Base-by-base conservation (phyloP, 2,329 filamentous ascomycete species). In the Nakataea oryzae region DNA sequence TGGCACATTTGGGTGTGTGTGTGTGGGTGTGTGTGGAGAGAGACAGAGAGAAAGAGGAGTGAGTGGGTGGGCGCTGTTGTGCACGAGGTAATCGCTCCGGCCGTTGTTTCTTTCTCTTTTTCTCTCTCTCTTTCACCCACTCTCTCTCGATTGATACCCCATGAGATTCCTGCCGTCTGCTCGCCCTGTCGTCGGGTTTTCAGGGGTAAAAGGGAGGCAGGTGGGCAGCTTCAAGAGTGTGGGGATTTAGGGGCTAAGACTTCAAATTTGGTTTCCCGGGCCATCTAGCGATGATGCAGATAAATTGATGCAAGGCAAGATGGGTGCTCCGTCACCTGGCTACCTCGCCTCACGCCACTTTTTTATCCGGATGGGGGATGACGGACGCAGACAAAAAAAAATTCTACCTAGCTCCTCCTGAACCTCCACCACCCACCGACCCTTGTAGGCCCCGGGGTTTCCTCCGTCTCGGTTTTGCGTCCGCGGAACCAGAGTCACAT, bases 1-100 rank as follows among this genome's bases (percentile, higher is more conserved):
- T 56, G n/a, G 21, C 59, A 61, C 59, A 61, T 61, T n/a, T n/a
- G n/a, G n/a, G 32, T 27, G 27, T 60, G 26, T 47, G 27, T 47
- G 32, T 28, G 7, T 58, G 29, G 24, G 5, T 28, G 3, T 56
- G 11, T 6, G 28, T 32, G 5, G 56, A n/a, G n/a, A n/a, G n/a
- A n/a, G n/a, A n/a, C n/a, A n/a, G n/a, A n/a, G n/a, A n/a, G n/a
- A n/a, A n/a, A n/a, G n/a, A n/a, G n/a, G n/a, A n/a, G n/a, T n/a
- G n/a, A n/a, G n/a, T n/a, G n/a, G n/a, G n/a, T n/a, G n/a, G n/a
- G n/a, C n/a, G n/a, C n/a, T n/a, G n/a, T n/a, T n/a, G n/a, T n/a
- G n/a, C n/a, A n/a, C 41, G 41, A 41, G 41, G 41, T 6, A 50
- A 1, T n/a, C n/a, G 14, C 1, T 47, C 34, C 34, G 34, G 17